Evolutionary conservation across 2,329 filamentous ascomycete species (phyloP).

Genomic region (Alternaria viburni): DNA sequence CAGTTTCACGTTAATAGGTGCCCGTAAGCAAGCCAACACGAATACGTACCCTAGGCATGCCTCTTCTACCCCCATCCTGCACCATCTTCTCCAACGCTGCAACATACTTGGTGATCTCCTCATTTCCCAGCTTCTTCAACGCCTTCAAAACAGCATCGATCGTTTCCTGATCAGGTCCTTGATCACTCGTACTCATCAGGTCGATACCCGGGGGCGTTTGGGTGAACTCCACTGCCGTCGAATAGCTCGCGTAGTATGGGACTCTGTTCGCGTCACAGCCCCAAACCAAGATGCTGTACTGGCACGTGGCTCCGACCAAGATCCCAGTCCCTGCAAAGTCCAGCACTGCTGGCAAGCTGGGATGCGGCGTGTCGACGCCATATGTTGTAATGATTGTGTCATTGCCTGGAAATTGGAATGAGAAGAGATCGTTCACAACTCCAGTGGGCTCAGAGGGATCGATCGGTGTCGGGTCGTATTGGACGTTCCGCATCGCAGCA

Average conservation of each 20-base stretch:
- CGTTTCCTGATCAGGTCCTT: conserved; percentile 15
- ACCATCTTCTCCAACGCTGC: background rate
- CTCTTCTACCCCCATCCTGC: conserved; percentile 17
- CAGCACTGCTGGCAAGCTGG: background rate
- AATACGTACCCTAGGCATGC: conserved; percentile 3
- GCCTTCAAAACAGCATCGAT: conserved; percentile 1
- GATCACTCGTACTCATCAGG: conserved; percentile 17
- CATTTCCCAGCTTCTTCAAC: conserved; percentile 7
- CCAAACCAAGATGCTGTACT: conserved; percentile 23
- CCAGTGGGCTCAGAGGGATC: conserved; percentile 4
- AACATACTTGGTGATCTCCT: conserved; percentile 12
- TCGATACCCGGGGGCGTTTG: conserved; percentile 22
- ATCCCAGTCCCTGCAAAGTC: conserved; percentile 20
- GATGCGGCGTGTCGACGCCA: conserved; percentile 19
- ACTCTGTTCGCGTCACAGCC: conserved; percentile 18
- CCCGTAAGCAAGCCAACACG: too few species aligned
- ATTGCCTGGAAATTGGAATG: conserved; percentile 24
- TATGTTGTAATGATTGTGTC: conserved; percentile 20
- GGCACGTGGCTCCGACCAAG: conserved; percentile 14
- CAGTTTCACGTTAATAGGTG: background rate
- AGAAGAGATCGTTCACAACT: conserved; percentile 23
- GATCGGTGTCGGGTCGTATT: conserved; percentile 25
- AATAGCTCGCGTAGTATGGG: conserved; percentile 20
- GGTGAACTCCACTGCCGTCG: conserved; percentile 11
- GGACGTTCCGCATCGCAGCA: conserved; percentile 17